phyloP scores from a whole-genome alignment of 2,329 filamentous ascomycete genomes.

The Cercospora janseana region DNA sequence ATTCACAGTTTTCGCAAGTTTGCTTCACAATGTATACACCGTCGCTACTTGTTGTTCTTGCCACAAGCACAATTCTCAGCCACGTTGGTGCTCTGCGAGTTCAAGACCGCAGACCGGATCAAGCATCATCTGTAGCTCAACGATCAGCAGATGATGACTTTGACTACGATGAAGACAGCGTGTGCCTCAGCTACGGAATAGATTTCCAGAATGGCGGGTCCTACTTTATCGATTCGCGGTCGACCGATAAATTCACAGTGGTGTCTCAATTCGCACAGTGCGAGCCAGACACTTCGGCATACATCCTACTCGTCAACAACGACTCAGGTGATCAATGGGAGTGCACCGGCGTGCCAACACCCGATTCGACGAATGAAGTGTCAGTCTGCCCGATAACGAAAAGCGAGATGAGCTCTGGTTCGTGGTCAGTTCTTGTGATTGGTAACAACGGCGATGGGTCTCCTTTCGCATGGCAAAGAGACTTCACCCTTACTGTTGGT shows the following conservation, averaged over 20 bases:
- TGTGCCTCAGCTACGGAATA: conserved; percentile 35
- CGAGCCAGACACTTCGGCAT: conserved; percentile 42
- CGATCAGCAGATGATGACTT: conserved; percentile 10
- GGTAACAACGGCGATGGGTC: conserved; percentile 46
- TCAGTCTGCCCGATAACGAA: conserved; percentile 47
- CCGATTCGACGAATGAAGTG: conserved; percentile 40
- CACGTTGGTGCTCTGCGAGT: neutral
- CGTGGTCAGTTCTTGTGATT: conserved; percentile 46
- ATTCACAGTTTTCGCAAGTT: neutral
- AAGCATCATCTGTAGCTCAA: neutral
- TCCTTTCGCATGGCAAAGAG: conserved; percentile 48
- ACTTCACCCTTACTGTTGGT: conserved; percentile 41
- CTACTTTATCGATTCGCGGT: conserved; percentile 49
- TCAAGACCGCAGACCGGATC: neutral
- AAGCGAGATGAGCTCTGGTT: conserved; percentile 44
- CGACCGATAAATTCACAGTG: conserved; percentile 44
- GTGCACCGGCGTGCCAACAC: conserved; percentile 40
- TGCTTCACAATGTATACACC: conserved; percentile 1
- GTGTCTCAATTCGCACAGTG: conserved; percentile 48
- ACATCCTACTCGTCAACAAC: conserved; percentile 42
- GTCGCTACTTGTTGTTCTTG: conserved; percentile 6
- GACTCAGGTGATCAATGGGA: conserved; percentile 41
- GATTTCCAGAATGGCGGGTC: conserved; percentile 46
- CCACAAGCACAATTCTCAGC: conserved; percentile 1
- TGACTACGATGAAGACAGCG: conserved; percentile 13